A percentile compares a stretch with the other conserved stretches of the same genome.
Conservation (phyloP, 352 stramenopile genomes). For the Pythium aphanidermatum region DNA sequence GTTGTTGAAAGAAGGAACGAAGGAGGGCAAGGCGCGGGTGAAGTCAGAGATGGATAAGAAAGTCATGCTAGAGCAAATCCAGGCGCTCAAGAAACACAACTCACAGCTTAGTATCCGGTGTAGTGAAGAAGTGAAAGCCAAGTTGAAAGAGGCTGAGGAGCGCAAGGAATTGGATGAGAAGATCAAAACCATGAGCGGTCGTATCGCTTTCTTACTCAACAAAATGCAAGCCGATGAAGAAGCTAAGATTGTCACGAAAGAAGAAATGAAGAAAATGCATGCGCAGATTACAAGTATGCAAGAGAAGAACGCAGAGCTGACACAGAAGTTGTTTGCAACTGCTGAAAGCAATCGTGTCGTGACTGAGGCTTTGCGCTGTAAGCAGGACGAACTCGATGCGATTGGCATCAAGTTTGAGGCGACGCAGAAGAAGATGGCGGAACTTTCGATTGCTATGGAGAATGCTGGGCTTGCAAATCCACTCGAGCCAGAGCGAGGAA, state of each 20-base stretch:
- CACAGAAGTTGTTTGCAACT: slow-evolving; percentile 85
- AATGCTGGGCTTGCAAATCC: slow-evolving; percentile 32
- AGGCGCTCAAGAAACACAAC: slow-evolving; percentile 95
- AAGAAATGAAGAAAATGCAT: slow-evolving; percentile 94
- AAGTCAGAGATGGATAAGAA: slow-evolving; percentile 94
- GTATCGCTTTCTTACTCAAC: slow-evolving; percentile 93
- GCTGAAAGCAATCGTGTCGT: slow-evolving; percentile 92
- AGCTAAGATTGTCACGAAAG: slow-evolving; percentile 87
- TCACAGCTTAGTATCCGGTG: slow-evolving; percentile 88
- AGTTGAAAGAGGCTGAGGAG: slow-evolving; percentile 90
- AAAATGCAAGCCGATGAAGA: slow-evolving; percentile 97
- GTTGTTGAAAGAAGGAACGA: slow-evolving; percentile 91
- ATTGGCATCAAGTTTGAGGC: slow-evolving; percentile 77
- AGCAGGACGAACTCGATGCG: slow-evolving; percentile 88
- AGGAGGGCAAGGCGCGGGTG: slow-evolving; percentile 90
- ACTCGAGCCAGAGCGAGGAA: slow-evolving; percentile 26
- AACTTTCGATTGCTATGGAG: slow-evolving; percentile 49
- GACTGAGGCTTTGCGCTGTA: slow-evolving; percentile 85
- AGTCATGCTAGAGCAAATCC: slow-evolving; percentile 91
- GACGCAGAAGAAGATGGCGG: slow-evolving; percentile 67
- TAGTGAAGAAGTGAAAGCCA: slow-evolving; percentile 91
- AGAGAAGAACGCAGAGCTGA: slow-evolving; percentile 86
- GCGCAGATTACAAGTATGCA: slow-evolving; percentile 86
- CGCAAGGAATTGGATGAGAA: slow-evolving; percentile 93
- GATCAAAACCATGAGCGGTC: slow-evolving; percentile 88